Conservation (phyloP, 2,329 filamentous ascomycete genomes). For the Zasmidium cellare region DNA sequence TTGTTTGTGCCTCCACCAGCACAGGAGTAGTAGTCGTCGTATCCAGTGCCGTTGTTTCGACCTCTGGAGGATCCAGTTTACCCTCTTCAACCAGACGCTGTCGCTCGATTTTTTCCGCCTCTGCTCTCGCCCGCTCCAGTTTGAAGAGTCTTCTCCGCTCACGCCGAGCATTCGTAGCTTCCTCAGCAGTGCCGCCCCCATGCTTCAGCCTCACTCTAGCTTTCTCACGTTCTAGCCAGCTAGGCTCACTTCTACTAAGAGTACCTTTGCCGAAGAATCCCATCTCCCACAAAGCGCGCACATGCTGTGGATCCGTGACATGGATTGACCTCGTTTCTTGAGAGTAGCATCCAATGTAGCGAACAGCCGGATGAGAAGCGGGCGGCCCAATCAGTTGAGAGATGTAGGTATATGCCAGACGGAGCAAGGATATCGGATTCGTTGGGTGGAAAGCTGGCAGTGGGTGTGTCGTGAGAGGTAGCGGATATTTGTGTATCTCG, state of each 20-base stretch:
- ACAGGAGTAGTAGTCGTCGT: not conserved
- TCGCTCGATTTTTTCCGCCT: slow-evolving; percentile 79
- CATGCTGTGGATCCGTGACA: slow-evolving; percentile 72
- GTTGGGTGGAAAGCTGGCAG: slow-evolving; percentile 86
- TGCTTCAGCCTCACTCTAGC: slow-evolving; percentile 56
- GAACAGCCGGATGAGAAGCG: slow-evolving; percentile 61
- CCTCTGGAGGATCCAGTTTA: slow-evolving; percentile 20
- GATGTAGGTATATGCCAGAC: slow-evolving; percentile 75
- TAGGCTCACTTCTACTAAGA: slow-evolving; percentile 90
- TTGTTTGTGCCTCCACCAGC: not conserved
- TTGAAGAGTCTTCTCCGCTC: slow-evolving; percentile 83
- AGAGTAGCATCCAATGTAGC: slow-evolving; percentile 79
- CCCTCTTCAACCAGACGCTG: slow-evolving; percentile 59
- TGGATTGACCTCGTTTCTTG: slow-evolving; percentile 78
- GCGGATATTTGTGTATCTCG: slow-evolving; percentile 77
- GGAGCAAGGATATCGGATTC: slow-evolving; percentile 85
- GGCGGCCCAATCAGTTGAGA: slow-evolving; percentile 68
- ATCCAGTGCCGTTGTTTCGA: slow-evolving; percentile 8
- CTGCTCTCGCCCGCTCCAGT: slow-evolving; percentile 83
- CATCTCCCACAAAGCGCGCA: slow-evolving; percentile 87
- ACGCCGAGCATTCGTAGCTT: slow-evolving; percentile 72
- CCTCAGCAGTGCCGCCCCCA: slow-evolving; percentile 66
- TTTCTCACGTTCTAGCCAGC: slow-evolving; percentile 83
- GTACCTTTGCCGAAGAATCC: slow-evolving; percentile 96
- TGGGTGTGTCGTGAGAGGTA: slow-evolving; percentile 78